Evolutionary conservation across 768 basidiomycete genomes (phyloP), one percentile per base, ranked within the genome.

Genomic region (Hericium erinaceus): DNA sequence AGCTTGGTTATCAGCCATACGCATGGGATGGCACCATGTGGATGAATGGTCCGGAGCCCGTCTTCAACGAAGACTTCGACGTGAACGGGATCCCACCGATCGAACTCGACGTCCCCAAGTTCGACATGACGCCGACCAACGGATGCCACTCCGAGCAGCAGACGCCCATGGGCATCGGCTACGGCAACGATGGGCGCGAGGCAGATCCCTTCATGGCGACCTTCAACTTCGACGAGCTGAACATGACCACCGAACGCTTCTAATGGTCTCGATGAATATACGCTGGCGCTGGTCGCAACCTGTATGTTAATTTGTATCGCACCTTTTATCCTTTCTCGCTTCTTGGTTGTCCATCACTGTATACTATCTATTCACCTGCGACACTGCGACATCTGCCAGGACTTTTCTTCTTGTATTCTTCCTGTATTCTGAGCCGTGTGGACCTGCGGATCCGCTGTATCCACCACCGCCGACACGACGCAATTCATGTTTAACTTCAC

Each of bases 61-160:
- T 87, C 48, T 72, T 72, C 40, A 77, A 75, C 56, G 82, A 84
- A 67, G 85, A 87, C 70, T 88, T 87, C 66, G 85, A 87, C 65
- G 68, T 88, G 61, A 70, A 65, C 62, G 72, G 82, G 22, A 88
- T 88, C 61, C 85, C 84, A 2, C 79, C 84, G 0, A 77, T 86
- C 67, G 78, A 85, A 60, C 72, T 86, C 55, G 81, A 80, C 15
- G 66, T 80, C 59, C 73, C 79, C 51, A 81, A 80, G 48, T 76
- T 24, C 54, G 13, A 40, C 37, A 44, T 16, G 15, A 52, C 22
- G 50, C 46, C 15, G 56, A 55, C 15, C 59, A 61, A 4, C 7
- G 60, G 15, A 46, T 46, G 44, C 44, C 49, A 24, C 7, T 8
- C 20, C 22, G 49, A 51, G 20, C 28, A 46, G 44, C 44, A n/a